Evolutionary conservation across 306 rosid genomes (phyloP).

Genomic region (Ziziphus jujuba): DNA sequence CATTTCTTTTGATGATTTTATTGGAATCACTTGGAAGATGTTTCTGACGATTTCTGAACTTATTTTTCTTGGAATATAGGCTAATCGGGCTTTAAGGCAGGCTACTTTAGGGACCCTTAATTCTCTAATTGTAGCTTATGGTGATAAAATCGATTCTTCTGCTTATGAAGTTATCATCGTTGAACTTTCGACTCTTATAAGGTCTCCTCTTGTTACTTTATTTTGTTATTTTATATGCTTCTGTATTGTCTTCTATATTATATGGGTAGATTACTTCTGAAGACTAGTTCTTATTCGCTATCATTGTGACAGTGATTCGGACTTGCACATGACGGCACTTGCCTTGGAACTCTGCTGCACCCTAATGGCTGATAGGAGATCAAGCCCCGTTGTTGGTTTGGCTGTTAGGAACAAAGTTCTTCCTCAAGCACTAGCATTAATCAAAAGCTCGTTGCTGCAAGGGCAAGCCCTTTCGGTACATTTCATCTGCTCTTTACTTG

Average conservation of each 20-base stretch:
- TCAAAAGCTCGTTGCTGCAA: constrained; percentile 93
- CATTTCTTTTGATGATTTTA: background rate
- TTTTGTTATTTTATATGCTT: constrained; percentile 3
- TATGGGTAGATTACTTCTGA: background rate
- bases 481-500: constrained; percentile 22
- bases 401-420: constrained; percentile 97
- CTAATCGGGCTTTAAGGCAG: constrained; percentile 94
- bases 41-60: constrained; percentile 15
- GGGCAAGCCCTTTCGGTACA: constrained; percentile 94
- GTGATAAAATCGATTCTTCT: constrained; percentile 88
- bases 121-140: constrained; percentile 92
- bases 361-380: constrained; percentile 92
- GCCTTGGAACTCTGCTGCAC: constrained; percentile 98
- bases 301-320: constrained; percentile 79
- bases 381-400: constrained; percentile 82
- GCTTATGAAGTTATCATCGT: constrained; percentile 94
- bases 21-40: constrained; percentile 1
- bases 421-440: constrained; percentile 86
- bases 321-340: constrained; percentile 99
- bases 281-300: constrained; percentile 7
- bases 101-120: constrained; percentile 94
- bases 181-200: constrained; percentile 84
- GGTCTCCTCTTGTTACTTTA: constrained; percentile 47
- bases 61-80: constrained; percentile 55
- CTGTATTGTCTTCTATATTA: background rate